A percentile compares a stretch with the other conserved stretches of the same genome.
Evolutionary conservation across 768 basidiomycete species (phyloP).

Genomic region (Steccherinum ochraceum): DNA sequence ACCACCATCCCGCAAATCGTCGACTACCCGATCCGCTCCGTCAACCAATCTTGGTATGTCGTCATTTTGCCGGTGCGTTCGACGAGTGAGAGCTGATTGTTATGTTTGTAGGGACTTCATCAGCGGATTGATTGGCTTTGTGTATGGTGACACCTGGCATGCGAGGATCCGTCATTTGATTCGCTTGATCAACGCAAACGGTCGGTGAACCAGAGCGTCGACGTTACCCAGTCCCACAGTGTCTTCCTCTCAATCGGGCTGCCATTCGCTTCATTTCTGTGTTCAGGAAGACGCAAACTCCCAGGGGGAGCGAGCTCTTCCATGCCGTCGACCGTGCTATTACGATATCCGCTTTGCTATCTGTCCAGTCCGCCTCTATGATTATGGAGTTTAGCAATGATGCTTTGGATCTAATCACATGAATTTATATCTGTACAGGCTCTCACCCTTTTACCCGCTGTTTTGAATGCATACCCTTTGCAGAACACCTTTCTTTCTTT

Average conservation of each 20-base stretch:
- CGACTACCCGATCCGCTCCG: conserved; percentile 79
- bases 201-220: conserved; percentile 18
- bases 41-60: conserved; percentile 68
- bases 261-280: too few relatives aligned
- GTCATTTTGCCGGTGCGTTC: conserved; percentile 1
- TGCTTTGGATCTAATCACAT: background rate
- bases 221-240: background rate
- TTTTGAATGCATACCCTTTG: background rate
- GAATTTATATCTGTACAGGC: background rate
- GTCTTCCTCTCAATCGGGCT: background rate
- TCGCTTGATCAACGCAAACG: conserved; percentile 32
- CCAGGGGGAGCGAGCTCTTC: too few relatives aligned
- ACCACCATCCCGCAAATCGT: conserved; percentile 82
- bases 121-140: conserved; percentile 39
- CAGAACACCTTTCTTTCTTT: too few relatives aligned
- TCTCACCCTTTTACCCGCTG: background rate
- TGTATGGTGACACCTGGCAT: conserved; percentile 46
- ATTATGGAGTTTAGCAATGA: too few relatives aligned
- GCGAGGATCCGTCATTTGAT: conserved; percentile 34
- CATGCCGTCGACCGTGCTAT: too few relatives aligned
- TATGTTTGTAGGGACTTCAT: conserved; percentile 38
- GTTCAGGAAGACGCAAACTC: too few relatives aligned
- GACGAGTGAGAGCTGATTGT: conserved; percentile 1
- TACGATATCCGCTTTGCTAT: too few relatives aligned
- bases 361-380: too few relatives aligned